phyloP scores from a whole-genome alignment of 2,329 filamentous ascomycete species.

The Pseudocercospora cruenta region DNA sequence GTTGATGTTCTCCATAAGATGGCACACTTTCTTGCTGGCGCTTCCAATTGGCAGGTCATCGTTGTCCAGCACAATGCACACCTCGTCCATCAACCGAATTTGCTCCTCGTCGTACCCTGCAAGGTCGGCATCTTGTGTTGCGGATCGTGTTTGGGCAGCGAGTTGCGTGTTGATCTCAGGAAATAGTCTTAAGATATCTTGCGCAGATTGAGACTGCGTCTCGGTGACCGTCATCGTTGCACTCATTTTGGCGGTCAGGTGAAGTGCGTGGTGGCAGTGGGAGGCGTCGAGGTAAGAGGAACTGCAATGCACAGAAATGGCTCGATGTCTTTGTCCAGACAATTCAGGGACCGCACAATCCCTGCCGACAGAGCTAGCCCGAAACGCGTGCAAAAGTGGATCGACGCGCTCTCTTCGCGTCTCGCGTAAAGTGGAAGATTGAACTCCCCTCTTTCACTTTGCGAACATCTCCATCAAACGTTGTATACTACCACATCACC shows the following conservation, averaged over 20 bases:
- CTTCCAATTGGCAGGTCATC: slow-evolving; percentile 92
- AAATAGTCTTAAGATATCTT: slow-evolving; percentile 85
- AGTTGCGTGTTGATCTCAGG: slow-evolving; percentile 73
- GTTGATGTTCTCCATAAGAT: slow-evolving; percentile 98
- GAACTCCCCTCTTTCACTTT: not conserved
- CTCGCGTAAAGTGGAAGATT: not conserved
- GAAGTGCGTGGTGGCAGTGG: not conserved
- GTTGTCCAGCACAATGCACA: slow-evolving; percentile 94
- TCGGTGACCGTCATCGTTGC: slow-evolving; percentile 35
- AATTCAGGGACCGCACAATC: slow-evolving; percentile 11
- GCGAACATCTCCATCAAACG: not conserved
- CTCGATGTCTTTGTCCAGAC: slow-evolving; percentile 17
- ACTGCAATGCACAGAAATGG: slow-evolving; percentile 11
- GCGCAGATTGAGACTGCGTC: slow-evolving; percentile 65
- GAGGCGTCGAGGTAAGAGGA: slow-evolving; percentile 4
- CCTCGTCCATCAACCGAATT: slow-evolving; percentile 97
- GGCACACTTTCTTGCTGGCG: slow-evolving; percentile 97
- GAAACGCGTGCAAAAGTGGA: not conserved
- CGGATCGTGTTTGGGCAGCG: slow-evolving; percentile 57
- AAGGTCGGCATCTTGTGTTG: slow-evolving; percentile 65
- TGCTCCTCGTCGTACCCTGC: slow-evolving; percentile 96
- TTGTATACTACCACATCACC: not conserved
- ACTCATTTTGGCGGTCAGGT: slow-evolving; percentile 32
- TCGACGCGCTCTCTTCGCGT: not conserved
- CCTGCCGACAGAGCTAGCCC: slow-evolving; percentile 6